phyloP scores from a whole-genome alignment of 1,284 basidiomycete genomes.

The Anthracocystis panici-leucophaei region DNA sequence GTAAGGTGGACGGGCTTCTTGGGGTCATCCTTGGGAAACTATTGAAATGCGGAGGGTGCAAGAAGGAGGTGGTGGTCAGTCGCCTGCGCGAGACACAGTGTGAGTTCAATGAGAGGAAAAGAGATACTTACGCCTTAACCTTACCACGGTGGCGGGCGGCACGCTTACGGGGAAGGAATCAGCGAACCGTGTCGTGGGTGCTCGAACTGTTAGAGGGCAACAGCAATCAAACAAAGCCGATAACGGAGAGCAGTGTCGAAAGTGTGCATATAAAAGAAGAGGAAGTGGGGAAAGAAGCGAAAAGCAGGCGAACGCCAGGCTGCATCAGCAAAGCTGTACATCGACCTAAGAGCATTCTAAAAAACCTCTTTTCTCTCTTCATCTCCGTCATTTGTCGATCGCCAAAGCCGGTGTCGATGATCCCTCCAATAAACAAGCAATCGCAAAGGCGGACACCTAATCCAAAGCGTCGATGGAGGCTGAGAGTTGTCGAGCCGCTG shows the following conservation, averaged over 20 bases:
- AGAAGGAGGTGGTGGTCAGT: background rate
- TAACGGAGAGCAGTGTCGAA: slow-evolving; percentile 15
- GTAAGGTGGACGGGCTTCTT: slow-evolving; percentile 99
- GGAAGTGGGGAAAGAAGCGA: slow-evolving; percentile 42
- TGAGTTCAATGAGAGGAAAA: background rate
- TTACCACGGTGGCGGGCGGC: slow-evolving; percentile 69
- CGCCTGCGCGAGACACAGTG: background rate
- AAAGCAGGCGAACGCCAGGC: slow-evolving; percentile 55
- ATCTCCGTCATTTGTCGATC: slow-evolving; percentile 22
- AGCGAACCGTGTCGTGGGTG: slow-evolving; percentile 69
- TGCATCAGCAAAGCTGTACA: slow-evolving; percentile 61
- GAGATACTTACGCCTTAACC: slow-evolving; percentile 62
- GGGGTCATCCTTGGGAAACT: slow-evolving; percentile 86
- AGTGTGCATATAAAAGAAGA: slow-evolving; percentile 9
- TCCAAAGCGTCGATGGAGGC: background rate
- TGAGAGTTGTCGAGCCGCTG: background rate
- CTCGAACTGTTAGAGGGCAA: slow-evolving; percentile 61
- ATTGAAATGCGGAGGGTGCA: background rate
- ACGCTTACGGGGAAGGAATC: slow-evolving; percentile 70
- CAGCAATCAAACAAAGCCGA: slow-evolving; percentile 14
- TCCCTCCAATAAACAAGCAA: background rate
- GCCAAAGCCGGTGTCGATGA: background rate
- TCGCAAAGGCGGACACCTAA: background rate
- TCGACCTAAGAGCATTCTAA: slow-evolving; percentile 55
- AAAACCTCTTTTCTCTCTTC: slow-evolving; percentile 36